A percentile compares a stretch with the other conserved stretches of the same genome.
phyloP scores from a whole-genome alignment of 2,329 filamentous ascomycete genomes.

The Fonsecaea nubica region DNA sequence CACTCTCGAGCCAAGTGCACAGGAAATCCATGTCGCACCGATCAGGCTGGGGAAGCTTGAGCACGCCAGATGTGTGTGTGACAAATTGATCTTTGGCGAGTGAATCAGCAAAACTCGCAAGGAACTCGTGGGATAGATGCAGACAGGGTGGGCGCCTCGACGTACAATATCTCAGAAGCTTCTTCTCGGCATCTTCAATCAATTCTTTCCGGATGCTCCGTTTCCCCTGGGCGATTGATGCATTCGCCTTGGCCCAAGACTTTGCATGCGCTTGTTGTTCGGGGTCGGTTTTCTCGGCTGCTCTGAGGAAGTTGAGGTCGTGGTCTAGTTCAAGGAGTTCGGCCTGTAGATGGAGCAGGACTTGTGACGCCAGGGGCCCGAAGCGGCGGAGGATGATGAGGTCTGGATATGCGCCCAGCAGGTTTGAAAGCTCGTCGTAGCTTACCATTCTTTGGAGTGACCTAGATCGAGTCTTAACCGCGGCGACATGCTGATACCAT shows the following conservation, averaged over 20 bases:
- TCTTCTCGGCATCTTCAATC: constrained; percentile 10
- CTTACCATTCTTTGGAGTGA: constrained; percentile 1
- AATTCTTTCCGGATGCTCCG: constrained; percentile 14
- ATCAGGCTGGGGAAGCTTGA: constrained; percentile 11
- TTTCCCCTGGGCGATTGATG: not conserved
- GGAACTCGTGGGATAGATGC: not conserved
- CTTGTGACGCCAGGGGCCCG: constrained; percentile 14
- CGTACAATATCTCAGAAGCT: constrained; percentile 18
- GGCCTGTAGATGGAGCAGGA: constrained; percentile 16
- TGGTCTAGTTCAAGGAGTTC: constrained; percentile 23
- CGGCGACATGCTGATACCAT: too few species aligned
- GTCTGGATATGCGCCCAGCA: constrained; percentile 14
- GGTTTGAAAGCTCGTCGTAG: constrained; percentile 19
- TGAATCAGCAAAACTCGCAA: too few species aligned
- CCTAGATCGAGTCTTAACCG: too few species aligned
- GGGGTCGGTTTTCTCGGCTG: not conserved
- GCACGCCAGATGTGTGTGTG: not conserved
- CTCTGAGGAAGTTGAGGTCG: constrained; percentile 5
- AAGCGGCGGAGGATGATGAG: constrained; percentile 21
- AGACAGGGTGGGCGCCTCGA: not conserved
- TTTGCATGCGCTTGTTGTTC: constrained; percentile 7
- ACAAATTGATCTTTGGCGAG: constrained; percentile 11
- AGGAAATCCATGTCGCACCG: constrained; percentile 20
- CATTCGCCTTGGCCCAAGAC: constrained; percentile 18
- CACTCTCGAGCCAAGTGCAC: constrained; percentile 9